phyloP scores from a whole-genome alignment of 306 rosid genomes.

The Corylus avellana region DNA sequence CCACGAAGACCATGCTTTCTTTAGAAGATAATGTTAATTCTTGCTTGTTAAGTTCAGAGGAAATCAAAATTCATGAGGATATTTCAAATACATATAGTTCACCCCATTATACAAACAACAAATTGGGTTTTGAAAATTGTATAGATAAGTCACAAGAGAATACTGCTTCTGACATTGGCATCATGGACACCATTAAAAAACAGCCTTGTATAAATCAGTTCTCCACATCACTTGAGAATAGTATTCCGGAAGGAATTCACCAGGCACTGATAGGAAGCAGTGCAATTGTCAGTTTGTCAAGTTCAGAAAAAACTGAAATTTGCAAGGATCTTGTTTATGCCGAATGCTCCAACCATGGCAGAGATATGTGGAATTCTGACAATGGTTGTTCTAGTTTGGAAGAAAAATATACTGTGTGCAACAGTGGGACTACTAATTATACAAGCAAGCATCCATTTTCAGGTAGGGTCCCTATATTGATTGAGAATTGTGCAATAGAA shows the following conservation, averaged over 20 bases:
- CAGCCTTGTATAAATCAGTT: slow-evolving; percentile 32
- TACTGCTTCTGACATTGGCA: slow-evolving; percentile 34
- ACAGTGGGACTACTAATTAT: slow-evolving; percentile 26
- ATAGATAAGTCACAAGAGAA: slow-evolving; percentile 33
- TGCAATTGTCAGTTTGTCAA: slow-evolving; percentile 32
- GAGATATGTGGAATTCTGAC: slow-evolving; percentile 39
- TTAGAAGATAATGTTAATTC: slow-evolving; percentile 33
- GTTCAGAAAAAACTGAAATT: slow-evolving; percentile 40
- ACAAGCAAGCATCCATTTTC: slow-evolving; percentile 31
- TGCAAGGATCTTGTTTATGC: slow-evolving; percentile 30
- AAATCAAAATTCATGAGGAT: slow-evolving; percentile 31
- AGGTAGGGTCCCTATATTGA: slow-evolving; percentile 32
- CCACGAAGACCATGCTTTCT: slow-evolving; percentile 32
- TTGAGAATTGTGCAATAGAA: slow-evolving; percentile 40
- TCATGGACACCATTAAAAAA: slow-evolving; percentile 30
- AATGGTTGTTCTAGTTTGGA: slow-evolving; percentile 29
- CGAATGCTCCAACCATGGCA: slow-evolving; percentile 33
- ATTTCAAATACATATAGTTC: slow-evolving; percentile 29
- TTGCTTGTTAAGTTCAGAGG: slow-evolving; percentile 35
- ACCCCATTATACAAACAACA: slow-evolving; percentile 24
- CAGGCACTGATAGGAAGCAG: slow-evolving; percentile 35
- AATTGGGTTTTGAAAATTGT: slow-evolving; percentile 36
- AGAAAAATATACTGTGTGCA: slow-evolving; percentile 36
- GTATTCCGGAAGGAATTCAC: slow-evolving; percentile 34
- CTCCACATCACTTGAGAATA: slow-evolving; percentile 27